These are phyloP conservation scores for Puccinia horiana DNA, from an alignment of 1,284 basidiomycete genomes.

Conservation along the genomic window DNA sequence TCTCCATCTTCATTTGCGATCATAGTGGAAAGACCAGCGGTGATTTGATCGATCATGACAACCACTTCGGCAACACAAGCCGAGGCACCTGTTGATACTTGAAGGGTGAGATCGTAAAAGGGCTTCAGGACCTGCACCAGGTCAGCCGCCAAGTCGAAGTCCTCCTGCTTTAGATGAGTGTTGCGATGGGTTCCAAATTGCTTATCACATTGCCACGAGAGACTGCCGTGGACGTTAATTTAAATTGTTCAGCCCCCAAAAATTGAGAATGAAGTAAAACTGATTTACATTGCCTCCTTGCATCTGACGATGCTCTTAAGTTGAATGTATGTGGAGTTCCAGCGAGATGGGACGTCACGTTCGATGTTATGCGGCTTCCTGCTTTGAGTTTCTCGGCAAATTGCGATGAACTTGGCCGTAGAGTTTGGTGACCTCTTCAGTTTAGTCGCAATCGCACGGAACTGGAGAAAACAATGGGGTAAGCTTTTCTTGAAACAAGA, in stretches of 20 bases:
- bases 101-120: neutral
- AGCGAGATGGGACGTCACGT: neutral
- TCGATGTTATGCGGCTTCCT: conserved; percentile 9
- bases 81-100: neutral
- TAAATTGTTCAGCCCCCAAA: neutral
- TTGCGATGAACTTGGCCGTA: neutral
- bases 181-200: neutral
- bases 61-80: conserved; percentile 1
- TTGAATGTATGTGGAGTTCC: conserved; percentile 14
- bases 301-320: neutral
- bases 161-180: neutral
- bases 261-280: neutral
- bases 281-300: neutral
- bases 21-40: neutral
- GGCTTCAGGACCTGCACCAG: neutral
- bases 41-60: conserved; percentile 24
- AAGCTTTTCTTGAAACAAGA: neutral
- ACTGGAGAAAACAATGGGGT: neutral
- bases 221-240: neutral
- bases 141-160: conserved; percentile 9
- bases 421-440: conserved; percentile 7
- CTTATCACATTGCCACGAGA: conserved; percentile 4
- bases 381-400: neutral
- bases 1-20: conserved; percentile 6
- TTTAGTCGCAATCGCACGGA: neutral